phyloP scores from a whole-genome alignment of 768 basidiomycete genomes.

The Pisolithus orientalis region DNA sequence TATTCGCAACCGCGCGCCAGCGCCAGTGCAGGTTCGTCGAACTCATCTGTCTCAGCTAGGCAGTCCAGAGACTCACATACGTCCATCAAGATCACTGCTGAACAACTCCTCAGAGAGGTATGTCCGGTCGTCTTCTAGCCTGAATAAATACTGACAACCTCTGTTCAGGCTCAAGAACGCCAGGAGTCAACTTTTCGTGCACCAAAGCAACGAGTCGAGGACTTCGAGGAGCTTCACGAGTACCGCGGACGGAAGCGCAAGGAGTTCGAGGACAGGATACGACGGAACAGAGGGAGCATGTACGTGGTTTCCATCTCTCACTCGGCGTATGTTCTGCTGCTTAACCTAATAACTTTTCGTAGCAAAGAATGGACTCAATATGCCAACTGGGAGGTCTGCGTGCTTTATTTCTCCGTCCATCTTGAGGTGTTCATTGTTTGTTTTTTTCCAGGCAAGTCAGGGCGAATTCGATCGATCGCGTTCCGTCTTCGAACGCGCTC shows the following conservation, averaged over 20 bases:
- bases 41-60: background rate
- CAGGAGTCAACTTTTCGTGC: slow-evolving; percentile 90
- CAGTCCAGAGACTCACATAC: slow-evolving; percentile 10
- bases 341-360: slow-evolving; percentile 2
- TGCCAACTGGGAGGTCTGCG: slow-evolving; percentile 74
- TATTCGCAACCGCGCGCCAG: slow-evolving; percentile 95
- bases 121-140: background rate
- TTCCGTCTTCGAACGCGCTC: slow-evolving; percentile 92
- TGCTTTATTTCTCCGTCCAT: background rate
- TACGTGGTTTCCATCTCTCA: slow-evolving; percentile 27
- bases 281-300: slow-evolving; percentile 78
- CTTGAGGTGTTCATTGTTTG: slow-evolving; percentile 1
- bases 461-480: slow-evolving; percentile 93
- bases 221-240: slow-evolving; percentile 87
- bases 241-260: slow-evolving; percentile 88
- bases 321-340: background rate
- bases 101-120: slow-evolving; percentile 94
- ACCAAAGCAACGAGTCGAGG: slow-evolving; percentile 92
- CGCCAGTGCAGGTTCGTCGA: slow-evolving; percentile 74
- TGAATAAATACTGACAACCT: background rate
- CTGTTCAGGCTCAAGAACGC: slow-evolving; percentile 83
- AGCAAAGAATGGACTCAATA: slow-evolving; percentile 88
- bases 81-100: slow-evolving; percentile 80
- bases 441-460: slow-evolving; percentile 67
- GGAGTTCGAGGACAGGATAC: slow-evolving; percentile 88